Evolutionary conservation across 345 rosid genomes (phyloP).

Genomic region (Brassica cretica): DNA sequence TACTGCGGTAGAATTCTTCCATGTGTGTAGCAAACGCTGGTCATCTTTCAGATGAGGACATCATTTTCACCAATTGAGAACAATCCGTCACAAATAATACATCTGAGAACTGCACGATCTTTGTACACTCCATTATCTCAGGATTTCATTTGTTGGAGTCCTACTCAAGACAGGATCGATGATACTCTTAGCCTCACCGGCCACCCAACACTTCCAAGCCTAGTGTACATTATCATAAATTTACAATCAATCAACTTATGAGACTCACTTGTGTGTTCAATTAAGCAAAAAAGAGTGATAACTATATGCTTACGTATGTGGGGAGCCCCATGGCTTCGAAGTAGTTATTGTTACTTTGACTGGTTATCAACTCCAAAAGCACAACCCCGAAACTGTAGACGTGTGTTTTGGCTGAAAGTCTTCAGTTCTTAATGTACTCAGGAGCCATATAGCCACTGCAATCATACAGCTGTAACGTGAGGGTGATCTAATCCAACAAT

Average conservation of each 20-base stretch:
- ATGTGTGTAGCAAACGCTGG: too few species aligned
- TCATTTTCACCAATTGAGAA: too few species aligned
- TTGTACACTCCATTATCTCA: constrained; percentile 30
- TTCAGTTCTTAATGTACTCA: constrained; percentile 42
- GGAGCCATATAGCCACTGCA: constrained; percentile 60
- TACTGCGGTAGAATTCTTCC: too few species aligned
- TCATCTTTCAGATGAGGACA: too few species aligned
- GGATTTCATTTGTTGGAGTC: constrained; percentile 37
- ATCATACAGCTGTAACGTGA: neutral
- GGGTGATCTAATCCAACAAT: neutral
- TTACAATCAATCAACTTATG: neutral
- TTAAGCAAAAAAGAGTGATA: neutral
- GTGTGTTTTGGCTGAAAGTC: constrained; percentile 49
- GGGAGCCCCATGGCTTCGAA: constrained; percentile 12
- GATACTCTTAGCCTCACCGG: constrained; percentile 42
- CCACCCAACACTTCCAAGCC: constrained; percentile 61
- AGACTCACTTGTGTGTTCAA: neutral
- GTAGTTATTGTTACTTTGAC: constrained; percentile 47
- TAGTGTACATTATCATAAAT: neutral
- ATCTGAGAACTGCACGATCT: too few species aligned
- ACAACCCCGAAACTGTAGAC: constrained; percentile 53
- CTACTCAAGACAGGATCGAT: constrained; percentile 43
- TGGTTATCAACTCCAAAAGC: constrained; percentile 48
- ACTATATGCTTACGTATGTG: constrained; percentile 19
- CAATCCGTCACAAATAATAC: too few species aligned